These are phyloP conservation scores for Lithospermum erythrorhizon DNA, from an alignment of 257 asterid genomes.

Conservation along the genomic window DNA sequence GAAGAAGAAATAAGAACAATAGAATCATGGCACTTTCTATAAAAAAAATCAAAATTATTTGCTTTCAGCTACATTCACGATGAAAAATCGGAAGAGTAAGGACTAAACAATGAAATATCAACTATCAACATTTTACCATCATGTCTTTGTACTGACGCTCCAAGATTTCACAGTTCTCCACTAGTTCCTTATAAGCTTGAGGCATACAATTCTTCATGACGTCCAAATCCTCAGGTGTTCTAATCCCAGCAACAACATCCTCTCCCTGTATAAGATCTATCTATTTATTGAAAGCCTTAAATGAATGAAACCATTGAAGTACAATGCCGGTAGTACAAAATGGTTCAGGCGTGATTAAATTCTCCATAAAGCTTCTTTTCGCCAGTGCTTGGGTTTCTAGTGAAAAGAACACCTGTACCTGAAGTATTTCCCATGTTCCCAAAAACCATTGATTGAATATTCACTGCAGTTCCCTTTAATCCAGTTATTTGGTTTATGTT, in stretches of 20 bases:
- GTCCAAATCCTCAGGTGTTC: conserved; percentile 86
- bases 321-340: neutral
- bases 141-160: conserved; percentile 87
- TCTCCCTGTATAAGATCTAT: conserved; percentile 52
- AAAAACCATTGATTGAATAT: conserved; percentile 94
- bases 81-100: neutral
- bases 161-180: conserved; percentile 77
- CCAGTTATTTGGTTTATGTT: conserved; percentile 82
- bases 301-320: neutral
- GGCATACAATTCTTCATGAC: conserved; percentile 73
- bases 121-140: conserved; percentile 53
- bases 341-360: too few species aligned
- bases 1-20: neutral
- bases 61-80: neutral
- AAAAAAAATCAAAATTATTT: neutral
- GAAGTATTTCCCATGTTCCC: conserved; percentile 98
- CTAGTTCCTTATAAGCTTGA: conserved; percentile 73
- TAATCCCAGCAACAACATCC: conserved; percentile 93
- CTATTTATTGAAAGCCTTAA: neutral
- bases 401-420: conserved; percentile 93
- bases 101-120: neutral
- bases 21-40: neutral
- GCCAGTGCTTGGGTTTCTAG: conserved; percentile 91
- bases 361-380: conserved; percentile 95
- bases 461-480: conserved; percentile 88